Percentiles rank a stretch among this genome's conserved stretches.
These are phyloP conservation scores for Sanghuangporus baumii DNA, from an alignment of 1,284 basidiomycete species.

Conservation along the genomic window DNA sequence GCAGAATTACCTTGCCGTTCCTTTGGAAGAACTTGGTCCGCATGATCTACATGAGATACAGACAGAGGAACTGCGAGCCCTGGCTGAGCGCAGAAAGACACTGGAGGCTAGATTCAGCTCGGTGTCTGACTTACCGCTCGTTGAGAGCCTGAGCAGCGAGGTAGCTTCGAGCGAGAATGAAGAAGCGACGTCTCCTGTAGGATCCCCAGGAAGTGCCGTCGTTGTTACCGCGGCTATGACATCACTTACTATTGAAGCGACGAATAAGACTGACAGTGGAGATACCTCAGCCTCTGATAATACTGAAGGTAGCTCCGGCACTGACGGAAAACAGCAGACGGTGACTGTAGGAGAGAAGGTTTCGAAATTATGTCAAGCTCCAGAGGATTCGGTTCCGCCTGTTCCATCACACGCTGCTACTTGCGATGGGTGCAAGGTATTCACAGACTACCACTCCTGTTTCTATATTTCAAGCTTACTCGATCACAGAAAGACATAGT, in stretches of 20 bases:
- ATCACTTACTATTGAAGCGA: background rate
- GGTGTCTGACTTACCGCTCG: background rate
- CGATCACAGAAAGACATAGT: background rate
- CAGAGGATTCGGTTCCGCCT: background rate
- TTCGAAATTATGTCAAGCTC: background rate
- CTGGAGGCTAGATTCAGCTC: slow-evolving; percentile 1
- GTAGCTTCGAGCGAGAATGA: background rate
- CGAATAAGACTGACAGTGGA: background rate
- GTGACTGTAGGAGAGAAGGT: background rate
- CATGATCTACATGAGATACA: slow-evolving; percentile 15
- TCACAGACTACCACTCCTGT: background rate
- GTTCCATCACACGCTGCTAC: slow-evolving; percentile 2
- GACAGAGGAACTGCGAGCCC: slow-evolving; percentile 4
- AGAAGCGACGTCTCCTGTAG: background rate
- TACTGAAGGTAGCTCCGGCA: background rate
- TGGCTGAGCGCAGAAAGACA: background rate
- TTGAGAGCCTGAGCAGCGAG: too few relatives aligned
- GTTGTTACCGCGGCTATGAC: background rate
- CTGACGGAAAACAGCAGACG: background rate
- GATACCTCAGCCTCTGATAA: background rate
- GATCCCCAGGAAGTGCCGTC: background rate
- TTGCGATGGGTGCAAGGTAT: slow-evolving; percentile 15
- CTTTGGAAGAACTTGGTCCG: slow-evolving; percentile 7
- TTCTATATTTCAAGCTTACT: background rate
- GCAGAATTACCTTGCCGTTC: slow-evolving; percentile 10